These are phyloP conservation scores for Blastobotrys muscicola DNA, from an alignment of 805 yeast genomes.

Conservation along the genomic window DNA sequence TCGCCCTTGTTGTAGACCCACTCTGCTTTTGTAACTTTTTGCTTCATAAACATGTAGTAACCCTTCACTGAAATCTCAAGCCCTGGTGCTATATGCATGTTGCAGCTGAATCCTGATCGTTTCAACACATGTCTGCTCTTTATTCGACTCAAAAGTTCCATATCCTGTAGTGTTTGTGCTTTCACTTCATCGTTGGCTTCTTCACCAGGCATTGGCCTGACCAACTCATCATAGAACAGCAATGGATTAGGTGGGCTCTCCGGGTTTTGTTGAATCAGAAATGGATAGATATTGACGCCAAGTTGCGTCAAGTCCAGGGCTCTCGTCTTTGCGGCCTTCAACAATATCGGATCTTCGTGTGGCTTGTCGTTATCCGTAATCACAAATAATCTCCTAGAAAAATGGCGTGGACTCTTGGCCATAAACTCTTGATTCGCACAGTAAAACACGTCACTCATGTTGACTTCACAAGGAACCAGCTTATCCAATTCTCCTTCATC, in stretches of 20 bases:
- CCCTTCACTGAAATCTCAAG: slow-evolving; percentile 64
- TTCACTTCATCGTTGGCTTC: not conserved
- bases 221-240: slow-evolving; percentile 44
- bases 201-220: not conserved
- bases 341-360: slow-evolving; percentile 31
- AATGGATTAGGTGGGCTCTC: slow-evolving; percentile 35
- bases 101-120: slow-evolving; percentile 53
- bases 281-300: slow-evolving; percentile 49
- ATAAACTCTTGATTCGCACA: slow-evolving; percentile 48
- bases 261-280: slow-evolving; percentile 38
- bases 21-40: slow-evolving; percentile 40
- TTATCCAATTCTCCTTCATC: slow-evolving; percentile 19
- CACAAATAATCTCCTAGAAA: slow-evolving; percentile 52
- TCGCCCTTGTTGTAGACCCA: slow-evolving; percentile 48
- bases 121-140: slow-evolving; percentile 38
- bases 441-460: slow-evolving; percentile 39
- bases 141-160: not conserved
- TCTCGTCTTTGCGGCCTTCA: slow-evolving; percentile 43
- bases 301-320: slow-evolving; percentile 51
- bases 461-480: slow-evolving; percentile 15
- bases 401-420: slow-evolving; percentile 34
- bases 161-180: not conserved
- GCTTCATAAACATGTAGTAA: slow-evolving; percentile 50
- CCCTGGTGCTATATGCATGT: slow-evolving; percentile 45
- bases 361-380: slow-evolving; percentile 75